Evolutionary conservation across 768 basidiomycete genomes (phyloP), one percentile per base, ranked within the genome.

Genomic region (Tylopilus subfusipes): DNA sequence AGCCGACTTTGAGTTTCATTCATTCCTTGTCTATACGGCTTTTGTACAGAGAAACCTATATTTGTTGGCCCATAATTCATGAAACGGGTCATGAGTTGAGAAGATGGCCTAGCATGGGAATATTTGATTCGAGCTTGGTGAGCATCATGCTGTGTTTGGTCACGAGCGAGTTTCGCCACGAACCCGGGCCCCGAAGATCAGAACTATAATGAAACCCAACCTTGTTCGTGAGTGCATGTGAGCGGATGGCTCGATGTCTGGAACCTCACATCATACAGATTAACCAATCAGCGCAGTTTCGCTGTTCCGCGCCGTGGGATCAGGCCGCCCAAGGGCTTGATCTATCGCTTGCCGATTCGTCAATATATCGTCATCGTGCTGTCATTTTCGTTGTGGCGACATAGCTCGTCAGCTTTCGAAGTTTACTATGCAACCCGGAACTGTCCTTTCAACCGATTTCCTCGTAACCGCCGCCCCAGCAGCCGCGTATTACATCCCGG

Each of bases 401-500:
- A 34, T 40, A 34, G 46, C 27, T 30, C 54, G 51, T 45, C 45
- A 44, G 42, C 29, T 39, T 52, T 59, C 34, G 44, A 52, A 43
- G 18, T 36, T 25, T 25, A 48, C 36, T 22, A 67, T 61, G 62
- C 58, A 36, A 55, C 48, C 33, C 31, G 33, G 39, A 51, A 42
- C 46, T 30, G 42, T 45, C 56, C 48, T 53, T 36, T 52, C 43
- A 14, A 36, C 42, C 38, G 58, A 55, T 18, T 45, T 57, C 51
- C 62, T 64, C 29, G 21, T 58, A 42, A 53, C 50, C 29, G 75
- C 74, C 27, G 58, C 66, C 14, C 57, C 54, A 42, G 63, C 72
- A 42, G 75, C 78, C 51, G 75, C 76, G 4, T 83, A 81, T 64
- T 93, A 94, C 70, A 75, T 93, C 19, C 88, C 89, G 7, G 76